Percentiles rank a stretch among this genome's conserved stretches.
phyloP scores from a whole-genome alignment of 345 rosid genomes.

The Angophora floribunda region DNA sequence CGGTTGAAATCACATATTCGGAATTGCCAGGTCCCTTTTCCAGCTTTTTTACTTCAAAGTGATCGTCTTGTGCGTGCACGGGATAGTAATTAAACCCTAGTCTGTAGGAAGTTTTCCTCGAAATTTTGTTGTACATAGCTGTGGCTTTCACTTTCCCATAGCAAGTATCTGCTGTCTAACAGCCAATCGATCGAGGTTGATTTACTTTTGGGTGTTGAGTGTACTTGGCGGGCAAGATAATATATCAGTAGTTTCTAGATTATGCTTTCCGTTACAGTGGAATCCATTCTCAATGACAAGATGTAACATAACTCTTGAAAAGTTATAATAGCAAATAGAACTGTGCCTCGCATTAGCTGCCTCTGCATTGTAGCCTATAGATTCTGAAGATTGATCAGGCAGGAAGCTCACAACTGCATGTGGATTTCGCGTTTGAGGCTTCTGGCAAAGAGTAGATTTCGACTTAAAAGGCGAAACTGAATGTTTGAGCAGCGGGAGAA shows the following conservation, averaged over 20 bases:
- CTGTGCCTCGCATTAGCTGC: background rate
- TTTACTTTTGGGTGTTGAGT: background rate
- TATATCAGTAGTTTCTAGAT: background rate
- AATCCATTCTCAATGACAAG: background rate
- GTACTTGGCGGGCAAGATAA: background rate
- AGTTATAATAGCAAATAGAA: background rate
- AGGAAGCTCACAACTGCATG: background rate
- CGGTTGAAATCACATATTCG: constrained; percentile 62
- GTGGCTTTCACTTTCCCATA: background rate
- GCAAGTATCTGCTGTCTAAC: background rate
- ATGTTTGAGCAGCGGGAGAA: background rate
- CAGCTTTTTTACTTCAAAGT: constrained; percentile 31
- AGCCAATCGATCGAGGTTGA: background rate
- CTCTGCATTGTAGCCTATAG: background rate
- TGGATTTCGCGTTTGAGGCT: background rate
- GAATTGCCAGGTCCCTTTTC: constrained; percentile 50
- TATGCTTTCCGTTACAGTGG: background rate
- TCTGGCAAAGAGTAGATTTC: background rate
- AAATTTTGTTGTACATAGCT: background rate
- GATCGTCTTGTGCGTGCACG: constrained; percentile 12
- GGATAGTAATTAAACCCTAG: background rate
- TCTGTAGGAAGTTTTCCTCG: background rate
- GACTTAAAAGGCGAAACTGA: background rate
- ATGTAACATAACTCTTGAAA: background rate
- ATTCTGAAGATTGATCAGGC: background rate